Evolutionary conservation across 495 filamentous ascomycete species (phyloP), one percentile per base, ranked within the genome.

Genomic region (Chaetomium fimeti): DNA sequence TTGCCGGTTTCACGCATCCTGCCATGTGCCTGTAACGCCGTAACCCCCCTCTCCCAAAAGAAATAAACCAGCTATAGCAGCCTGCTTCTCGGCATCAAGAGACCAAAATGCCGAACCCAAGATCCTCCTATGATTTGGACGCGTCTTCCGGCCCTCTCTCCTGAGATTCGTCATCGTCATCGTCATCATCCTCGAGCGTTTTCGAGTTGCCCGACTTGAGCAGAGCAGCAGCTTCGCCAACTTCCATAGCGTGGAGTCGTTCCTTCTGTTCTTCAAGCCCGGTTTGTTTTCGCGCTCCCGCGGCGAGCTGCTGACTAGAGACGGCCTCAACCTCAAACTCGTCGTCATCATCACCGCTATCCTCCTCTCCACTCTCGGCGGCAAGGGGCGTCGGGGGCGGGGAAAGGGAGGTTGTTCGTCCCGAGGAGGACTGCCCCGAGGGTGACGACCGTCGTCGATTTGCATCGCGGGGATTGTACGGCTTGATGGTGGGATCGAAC

Each of bases 401-500:
- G 8, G 74, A 71, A 5, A 57, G 28, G 2, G 68, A 67, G 5
- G 60, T 63, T 5, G 59, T 63, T 9, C 56, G 40, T 76, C 74
- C 16, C 68, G 67, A 71, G 32, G 58, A 71, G 32, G 58, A 56
- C 20, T 62, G 62, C 20, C 70, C 64, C 2, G 72, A 68, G 20
- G 72, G 62, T 12, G 75, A 76, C 22, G 70, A 66, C 18, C 61
- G 73, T 49, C 60, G 76, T 63, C 67, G 78, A 45, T 36, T 47
- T 5, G 43, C 12, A 6, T 24, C 45, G 18, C 27, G 62, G 45
- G 57, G 45, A 11, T 58, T 47, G 56, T 85, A 66, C 64, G 81
- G 76, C 54, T 83, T 83, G 69, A 83, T 76, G 13, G 82, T 75
- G 61, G 86, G 72, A 75, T 83, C 74, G 75, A 89, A 83, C 57